Evolutionary conservation across 495 filamentous ascomycete species (phyloP).

Genomic region (Emericellopsis terricola): DNA sequence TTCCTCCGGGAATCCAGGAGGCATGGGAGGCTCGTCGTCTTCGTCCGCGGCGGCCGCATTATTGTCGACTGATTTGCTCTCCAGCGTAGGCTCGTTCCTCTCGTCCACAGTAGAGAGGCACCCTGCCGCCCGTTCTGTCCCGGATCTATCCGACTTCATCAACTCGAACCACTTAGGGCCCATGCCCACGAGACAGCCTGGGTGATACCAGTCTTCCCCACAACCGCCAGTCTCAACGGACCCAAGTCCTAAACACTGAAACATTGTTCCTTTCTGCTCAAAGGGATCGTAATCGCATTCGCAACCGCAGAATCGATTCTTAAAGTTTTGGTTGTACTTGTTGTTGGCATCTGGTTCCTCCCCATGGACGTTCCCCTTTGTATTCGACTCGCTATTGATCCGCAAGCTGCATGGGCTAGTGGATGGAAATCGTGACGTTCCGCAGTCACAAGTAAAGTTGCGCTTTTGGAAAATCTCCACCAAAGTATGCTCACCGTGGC

Average conservation of each 20-base stretch:
- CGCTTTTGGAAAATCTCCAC: constrained; percentile 95
- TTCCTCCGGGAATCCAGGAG: constrained; percentile 73
- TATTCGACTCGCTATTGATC: constrained; percentile 50
- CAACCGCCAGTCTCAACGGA: constrained; percentile 67
- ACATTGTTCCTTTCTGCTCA: constrained; percentile 94
- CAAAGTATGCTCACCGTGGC: constrained; percentile 85
- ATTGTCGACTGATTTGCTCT: constrained; percentile 7
- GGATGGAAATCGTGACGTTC: constrained; percentile 59
- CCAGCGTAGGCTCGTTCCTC: constrained; percentile 5
- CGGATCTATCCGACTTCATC: constrained; percentile 28
- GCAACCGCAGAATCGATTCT: constrained; percentile 85
- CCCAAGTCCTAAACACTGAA: constrained; percentile 83
- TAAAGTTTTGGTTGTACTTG: constrained; percentile 88
- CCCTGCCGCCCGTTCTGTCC: constrained; percentile 2
- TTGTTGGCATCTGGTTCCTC: constrained; percentile 56
- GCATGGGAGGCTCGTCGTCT: constrained; percentile 37
- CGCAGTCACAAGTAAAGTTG: constrained; percentile 93
- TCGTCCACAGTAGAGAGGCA: background rate
- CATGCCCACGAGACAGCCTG: constrained; percentile 76
- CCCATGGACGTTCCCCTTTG: constrained; percentile 57
- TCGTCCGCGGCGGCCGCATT: constrained; percentile 15
- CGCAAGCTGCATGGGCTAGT: constrained; percentile 60
- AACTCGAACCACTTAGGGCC: constrained; percentile 38
- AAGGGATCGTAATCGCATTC: constrained; percentile 68
- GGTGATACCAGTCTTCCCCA: constrained; percentile 99